Evolutionary conservation across 495 filamentous ascomycete genomes (phyloP).

Genomic region (Tuber microsphaerosporum): DNA sequence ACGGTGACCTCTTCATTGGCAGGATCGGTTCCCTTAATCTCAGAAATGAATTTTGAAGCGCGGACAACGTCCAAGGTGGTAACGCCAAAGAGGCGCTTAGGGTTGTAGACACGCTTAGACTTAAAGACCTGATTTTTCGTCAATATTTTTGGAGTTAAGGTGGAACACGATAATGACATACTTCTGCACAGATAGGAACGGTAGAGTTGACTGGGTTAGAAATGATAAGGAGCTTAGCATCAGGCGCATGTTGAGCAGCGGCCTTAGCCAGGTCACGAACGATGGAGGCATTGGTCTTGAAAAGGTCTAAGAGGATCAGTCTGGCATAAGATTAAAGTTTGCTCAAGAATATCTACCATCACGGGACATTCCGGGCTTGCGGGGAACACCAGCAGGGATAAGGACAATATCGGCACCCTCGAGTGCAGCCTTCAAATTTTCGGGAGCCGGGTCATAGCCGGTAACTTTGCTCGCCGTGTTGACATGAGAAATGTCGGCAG

Average conservation of each 20-base stretch:
- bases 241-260: constrained; percentile 74
- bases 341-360: constrained; percentile 53
- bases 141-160: background rate
- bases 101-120: constrained; percentile 88
- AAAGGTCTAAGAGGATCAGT: constrained; percentile 60
- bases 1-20: constrained; percentile 88
- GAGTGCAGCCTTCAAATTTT: constrained; percentile 68
- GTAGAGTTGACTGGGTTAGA: constrained; percentile 99
- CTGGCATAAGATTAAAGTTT: background rate
- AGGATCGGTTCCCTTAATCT: constrained; percentile 84
- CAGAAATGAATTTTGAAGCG: constrained; percentile 90
- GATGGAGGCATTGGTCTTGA: constrained; percentile 99
- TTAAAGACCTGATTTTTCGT: constrained; percentile 63
- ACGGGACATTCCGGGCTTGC: constrained; percentile 99
- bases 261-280: constrained; percentile 98
- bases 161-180: background rate
- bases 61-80: constrained; percentile 98
- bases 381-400: constrained; percentile 95
- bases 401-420: constrained; percentile 86
- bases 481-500: constrained; percentile 94
- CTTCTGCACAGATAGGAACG: constrained; percentile 90
- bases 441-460: constrained; percentile 71
- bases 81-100: constrained; percentile 96
- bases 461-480: constrained; percentile 95
- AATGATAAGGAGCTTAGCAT: constrained; percentile 96